Conservation (phyloP, 768 basidiomycete species). For the Pisolithus albus region DNA sequence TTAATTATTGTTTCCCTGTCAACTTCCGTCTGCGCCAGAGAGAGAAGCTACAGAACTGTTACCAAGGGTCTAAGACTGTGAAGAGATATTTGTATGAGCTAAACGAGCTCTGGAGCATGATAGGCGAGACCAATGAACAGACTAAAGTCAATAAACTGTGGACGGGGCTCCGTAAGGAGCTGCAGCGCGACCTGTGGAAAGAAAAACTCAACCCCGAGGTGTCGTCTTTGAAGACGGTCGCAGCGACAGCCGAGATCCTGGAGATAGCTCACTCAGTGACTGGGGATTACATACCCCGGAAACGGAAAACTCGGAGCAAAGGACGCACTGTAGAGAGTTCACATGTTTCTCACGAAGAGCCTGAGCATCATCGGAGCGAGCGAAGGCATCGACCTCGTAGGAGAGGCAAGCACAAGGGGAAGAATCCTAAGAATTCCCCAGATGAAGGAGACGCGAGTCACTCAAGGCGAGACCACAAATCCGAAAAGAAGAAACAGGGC, state of each 20-base stretch:
- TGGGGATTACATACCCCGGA: too few species aligned
- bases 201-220: constrained; percentile 23
- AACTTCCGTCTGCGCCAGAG: constrained; percentile 18
- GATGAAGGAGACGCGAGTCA: too few species aligned
- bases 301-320: too few species aligned
- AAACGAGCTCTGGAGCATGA: constrained; percentile 27
- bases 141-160: constrained; percentile 30
- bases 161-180: constrained; percentile 20
- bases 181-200: constrained; percentile 26
- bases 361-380: too few species aligned
- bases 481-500: too few species aligned
- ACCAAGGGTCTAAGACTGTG: constrained; percentile 24
- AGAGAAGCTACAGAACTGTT: constrained; percentile 12
- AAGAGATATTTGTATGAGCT: constrained; percentile 30
- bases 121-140: constrained; percentile 21
- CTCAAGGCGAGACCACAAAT: too few species aligned
- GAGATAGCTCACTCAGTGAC: constrained; percentile 23
- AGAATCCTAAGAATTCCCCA: too few species aligned
- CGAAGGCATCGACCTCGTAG: too few species aligned
- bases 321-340: too few species aligned
- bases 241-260: constrained; percentile 21
- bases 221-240: constrained; percentile 19
- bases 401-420: too few species aligned
- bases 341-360: too few species aligned
- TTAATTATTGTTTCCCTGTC: constrained; percentile 33